These are phyloP conservation scores for Leccinum longicurvipes DNA, from an alignment of 768 basidiomycete genomes.

Conservation along the genomic window DNA sequence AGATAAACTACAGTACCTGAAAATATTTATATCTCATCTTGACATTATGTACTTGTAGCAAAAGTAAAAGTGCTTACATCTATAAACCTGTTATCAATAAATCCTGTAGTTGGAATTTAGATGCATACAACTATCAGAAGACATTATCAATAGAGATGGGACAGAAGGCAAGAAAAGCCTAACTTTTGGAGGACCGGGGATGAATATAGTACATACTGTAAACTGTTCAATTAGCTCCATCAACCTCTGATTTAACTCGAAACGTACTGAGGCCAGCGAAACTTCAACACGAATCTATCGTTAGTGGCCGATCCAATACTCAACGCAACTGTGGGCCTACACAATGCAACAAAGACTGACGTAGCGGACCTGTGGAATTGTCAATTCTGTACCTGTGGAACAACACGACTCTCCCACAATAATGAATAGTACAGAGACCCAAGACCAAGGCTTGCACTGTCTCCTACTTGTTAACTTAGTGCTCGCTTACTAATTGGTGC, in stretches of 20 bases:
- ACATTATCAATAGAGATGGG: neutral
- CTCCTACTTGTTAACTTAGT: neutral
- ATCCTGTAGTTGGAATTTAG: neutral
- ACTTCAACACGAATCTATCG: neutral
- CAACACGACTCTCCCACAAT: neutral
- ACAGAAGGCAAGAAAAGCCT: neutral
- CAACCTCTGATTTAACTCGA: neutral
- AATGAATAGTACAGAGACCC: constrained; percentile 10
- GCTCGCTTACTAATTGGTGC: neutral
- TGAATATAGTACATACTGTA: constrained; percentile 1
- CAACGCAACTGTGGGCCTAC: neutral
- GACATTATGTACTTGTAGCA: neutral
- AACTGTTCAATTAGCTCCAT: neutral
- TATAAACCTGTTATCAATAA: neutral
- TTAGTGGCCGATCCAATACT: neutral
- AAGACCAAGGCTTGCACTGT: constrained; percentile 7
- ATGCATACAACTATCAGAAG: neutral
- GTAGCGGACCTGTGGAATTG: neutral
- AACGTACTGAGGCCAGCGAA: neutral
- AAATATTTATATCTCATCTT: neutral
- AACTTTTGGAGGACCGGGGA: constrained; percentile 1
- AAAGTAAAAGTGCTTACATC: constrained; percentile 7
- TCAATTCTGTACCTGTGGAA: neutral
- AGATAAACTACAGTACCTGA: constrained; percentile 1
- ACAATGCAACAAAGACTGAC: neutral